Conservation (phyloP, 1,284 basidiomycete genomes). For the Agroathelia rolfsii region DNA sequence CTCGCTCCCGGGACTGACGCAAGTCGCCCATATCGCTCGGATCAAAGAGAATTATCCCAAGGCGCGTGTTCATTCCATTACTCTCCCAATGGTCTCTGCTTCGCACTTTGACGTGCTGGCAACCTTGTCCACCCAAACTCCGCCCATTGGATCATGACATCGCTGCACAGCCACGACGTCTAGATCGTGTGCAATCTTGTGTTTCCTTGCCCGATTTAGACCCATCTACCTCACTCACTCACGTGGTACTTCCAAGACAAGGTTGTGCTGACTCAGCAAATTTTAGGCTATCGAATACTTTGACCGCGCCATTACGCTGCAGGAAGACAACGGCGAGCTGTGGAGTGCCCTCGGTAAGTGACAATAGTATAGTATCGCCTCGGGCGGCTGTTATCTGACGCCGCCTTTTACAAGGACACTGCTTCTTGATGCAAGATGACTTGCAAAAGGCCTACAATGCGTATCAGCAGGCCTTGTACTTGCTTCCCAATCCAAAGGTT, state of each 20-base stretch:
- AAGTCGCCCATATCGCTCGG: constrained; percentile 84
- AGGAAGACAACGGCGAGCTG: constrained; percentile 89
- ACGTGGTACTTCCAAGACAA: constrained; percentile 25
- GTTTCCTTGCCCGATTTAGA: too few relatives aligned
- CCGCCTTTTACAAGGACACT: constrained; percentile 61
- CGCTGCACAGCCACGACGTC: too few relatives aligned
- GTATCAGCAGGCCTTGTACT: constrained; percentile 96
- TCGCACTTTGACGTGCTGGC: constrained; percentile 6
- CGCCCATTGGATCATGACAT: too few relatives aligned
- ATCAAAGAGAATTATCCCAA: constrained; percentile 83
- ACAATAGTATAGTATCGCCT: constrained; percentile 12
- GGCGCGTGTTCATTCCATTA: constrained; percentile 36
- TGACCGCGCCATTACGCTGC: constrained; percentile 79
- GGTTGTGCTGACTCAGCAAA: constrained; percentile 19
- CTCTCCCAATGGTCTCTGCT: constrained; percentile 20
- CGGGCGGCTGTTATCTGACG: constrained; percentile 13
- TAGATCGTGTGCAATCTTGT: too few relatives aligned
- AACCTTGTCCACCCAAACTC: constrained; percentile 9
- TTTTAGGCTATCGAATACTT: constrained; percentile 89
- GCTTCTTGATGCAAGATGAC: constrained; percentile 99
- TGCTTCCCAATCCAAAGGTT: constrained; percentile 91
- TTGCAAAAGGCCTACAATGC: constrained; percentile 97
- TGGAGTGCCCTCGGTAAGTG: constrained; percentile 85
- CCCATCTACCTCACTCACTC: constrained; percentile 25
- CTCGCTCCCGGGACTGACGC: constrained; percentile 80